Percentiles rank a stretch among this genome's conserved stretches.
These are phyloP conservation scores for Coleophoma cylindrospora DNA, from an alignment of 2,329 filamentous ascomycete genomes.

Conservation along the genomic window DNA sequence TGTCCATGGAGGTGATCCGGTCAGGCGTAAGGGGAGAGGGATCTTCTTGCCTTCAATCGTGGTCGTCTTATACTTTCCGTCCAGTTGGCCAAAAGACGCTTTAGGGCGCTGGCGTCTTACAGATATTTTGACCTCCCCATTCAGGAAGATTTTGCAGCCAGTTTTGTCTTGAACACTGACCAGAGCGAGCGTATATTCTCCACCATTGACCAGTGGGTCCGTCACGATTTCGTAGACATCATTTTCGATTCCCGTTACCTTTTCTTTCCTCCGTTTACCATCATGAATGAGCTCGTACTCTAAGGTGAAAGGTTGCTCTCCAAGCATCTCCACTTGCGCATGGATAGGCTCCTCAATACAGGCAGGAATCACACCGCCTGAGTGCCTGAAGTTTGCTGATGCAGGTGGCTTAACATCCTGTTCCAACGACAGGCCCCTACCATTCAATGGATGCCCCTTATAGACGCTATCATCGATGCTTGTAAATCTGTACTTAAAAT, in stretches of 20 bases:
- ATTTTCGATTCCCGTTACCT: slow-evolving; percentile 56
- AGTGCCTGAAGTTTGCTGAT: slow-evolving; percentile 63
- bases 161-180: slow-evolving; percentile 82
- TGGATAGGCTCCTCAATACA: slow-evolving; percentile 81
- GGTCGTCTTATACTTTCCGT: slow-evolving; percentile 69
- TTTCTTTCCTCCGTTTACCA: slow-evolving; percentile 72
- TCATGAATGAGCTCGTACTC: slow-evolving; percentile 93
- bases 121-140: slow-evolving; percentile 78
- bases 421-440: slow-evolving; percentile 62
- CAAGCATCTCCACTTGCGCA: slow-evolving; percentile 69
- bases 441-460: slow-evolving; percentile 54
- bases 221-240: slow-evolving; percentile 70
- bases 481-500: slow-evolving; percentile 81
- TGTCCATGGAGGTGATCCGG: slow-evolving; percentile 80
- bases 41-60: slow-evolving; percentile 73
- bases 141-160: slow-evolving; percentile 79
- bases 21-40: slow-evolving; percentile 75
- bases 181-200: slow-evolving; percentile 83
- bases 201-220: slow-evolving; percentile 68
- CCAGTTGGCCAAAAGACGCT: slow-evolving; percentile 78
- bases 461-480: slow-evolving; percentile 82
- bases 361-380: slow-evolving; percentile 52
- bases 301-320: slow-evolving; percentile 81
- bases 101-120: slow-evolving; percentile 87
- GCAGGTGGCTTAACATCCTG: slow-evolving; percentile 93